Conservation (phyloP, 805 yeast species). For the Pichia paraexigua region DNA sequence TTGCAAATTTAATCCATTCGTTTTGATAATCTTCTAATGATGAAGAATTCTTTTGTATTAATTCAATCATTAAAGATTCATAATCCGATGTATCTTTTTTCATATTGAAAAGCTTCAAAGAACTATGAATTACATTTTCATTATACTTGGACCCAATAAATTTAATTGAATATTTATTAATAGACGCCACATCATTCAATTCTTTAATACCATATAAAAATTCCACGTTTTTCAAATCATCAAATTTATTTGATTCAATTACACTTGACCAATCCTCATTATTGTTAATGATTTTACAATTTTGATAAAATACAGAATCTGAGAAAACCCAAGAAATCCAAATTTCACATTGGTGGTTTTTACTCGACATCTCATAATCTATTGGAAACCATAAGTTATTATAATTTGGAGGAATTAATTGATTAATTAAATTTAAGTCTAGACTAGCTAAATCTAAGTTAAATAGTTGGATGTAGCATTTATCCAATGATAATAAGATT, state of each 20-base stretch:
- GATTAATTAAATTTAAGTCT: slow-evolving; percentile 8
- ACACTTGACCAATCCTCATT: slow-evolving; percentile 13
- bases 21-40: slow-evolving; percentile 26
- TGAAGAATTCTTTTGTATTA: slow-evolving; percentile 9
- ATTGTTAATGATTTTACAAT: slow-evolving; percentile 11
- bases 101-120: slow-evolving; percentile 10
- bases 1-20: slow-evolving; percentile 45
- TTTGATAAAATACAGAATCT: slow-evolving; percentile 16
- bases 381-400: slow-evolving; percentile 22
- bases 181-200: slow-evolving; percentile 5
- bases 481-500: slow-evolving; percentile 23
- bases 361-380: slow-evolving; percentile 11
- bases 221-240: slow-evolving; percentile 7
- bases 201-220: slow-evolving; percentile 10
- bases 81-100: background rate
- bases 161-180: slow-evolving; percentile 34
- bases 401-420: slow-evolving; percentile 13
- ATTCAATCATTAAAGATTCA: slow-evolving; percentile 1
- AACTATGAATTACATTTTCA: slow-evolving; percentile 34
- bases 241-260: slow-evolving; percentile 4
- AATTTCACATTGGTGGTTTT: slow-evolving; percentile 1
- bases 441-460: slow-evolving; percentile 11
- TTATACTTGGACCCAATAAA: slow-evolving; percentile 43
- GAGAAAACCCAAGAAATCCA: slow-evolving; percentile 23
- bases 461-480: slow-evolving; percentile 17